Base-by-base conservation (phyloP, 2,329 filamentous ascomycete species). In the Parascedosporium putredinis region DNA sequence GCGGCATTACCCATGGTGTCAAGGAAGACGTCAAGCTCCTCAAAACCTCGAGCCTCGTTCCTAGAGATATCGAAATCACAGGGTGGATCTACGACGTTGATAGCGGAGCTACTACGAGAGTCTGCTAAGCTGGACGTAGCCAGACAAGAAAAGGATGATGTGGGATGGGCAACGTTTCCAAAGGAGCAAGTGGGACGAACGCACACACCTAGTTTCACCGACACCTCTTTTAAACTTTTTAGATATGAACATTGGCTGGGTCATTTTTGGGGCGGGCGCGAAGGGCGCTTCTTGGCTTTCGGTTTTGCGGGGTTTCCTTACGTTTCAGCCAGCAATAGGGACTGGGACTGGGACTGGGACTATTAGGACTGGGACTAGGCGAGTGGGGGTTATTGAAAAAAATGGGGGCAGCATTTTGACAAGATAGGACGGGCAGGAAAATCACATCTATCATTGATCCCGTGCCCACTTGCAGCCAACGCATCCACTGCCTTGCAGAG, bases 71-170 rank as follows among this genome's bases (percentile, higher is more conserved):
- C 4, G 33, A 43, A 25, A 16, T 49, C 16, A 49, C 47, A 14
- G 83, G 84, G 1, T 88, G 83, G 81, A 64, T 88, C 9, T 87
- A 87, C 67, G 78, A 86, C 56, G 80, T 87, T 43, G 76, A 84
- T 67, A 84, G 75, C 1, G 84, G 84, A 0, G 80, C 70, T 63
- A 57, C 47, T 20, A 14, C 23, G 9, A 31, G 47, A n/a, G 8
- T 49, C 38, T 18, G 47, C 24, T 51, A 36, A 51, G 25, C n/a
- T n/a, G n/a, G n/a, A 27, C 20, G 22, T 10, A 14, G 42, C 12
- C 27, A 18, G 23, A 27, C 42, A 45, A 12, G 23, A 10, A 25
- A 14, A n/a, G 3, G 6, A 24, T 7, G 22, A 27, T 10, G 5
- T 10, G 25, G 23, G 42, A n/a, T 27, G 20, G 18, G 18, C 38